phyloP scores from a whole-genome alignment of 2,329 filamentous ascomycete species.

The Colletotrichum ledebouriae region DNA sequence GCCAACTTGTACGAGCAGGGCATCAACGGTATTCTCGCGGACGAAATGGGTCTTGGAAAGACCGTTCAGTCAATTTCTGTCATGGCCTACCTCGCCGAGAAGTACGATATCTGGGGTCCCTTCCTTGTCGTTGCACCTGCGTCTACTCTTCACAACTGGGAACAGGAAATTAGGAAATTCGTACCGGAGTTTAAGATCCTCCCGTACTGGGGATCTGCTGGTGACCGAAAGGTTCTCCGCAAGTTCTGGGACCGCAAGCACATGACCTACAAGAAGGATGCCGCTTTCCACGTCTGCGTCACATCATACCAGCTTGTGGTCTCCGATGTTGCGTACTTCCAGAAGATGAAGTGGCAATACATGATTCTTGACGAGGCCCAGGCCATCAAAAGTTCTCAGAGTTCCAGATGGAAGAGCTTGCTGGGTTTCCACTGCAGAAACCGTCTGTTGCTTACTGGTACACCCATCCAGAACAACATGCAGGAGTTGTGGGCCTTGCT shows the following conservation, averaged over 20 bases:
- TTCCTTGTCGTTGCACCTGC: conserved; percentile 97
- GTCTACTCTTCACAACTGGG: conserved; percentile 98
- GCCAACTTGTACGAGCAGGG: conserved; percentile 99
- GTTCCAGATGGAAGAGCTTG: conserved; percentile 96
- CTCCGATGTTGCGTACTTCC: conserved; percentile 95
- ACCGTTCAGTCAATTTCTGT: conserved; percentile 99
- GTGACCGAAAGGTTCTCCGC: conserved; percentile 93
- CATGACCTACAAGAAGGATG: conserved; percentile 92
- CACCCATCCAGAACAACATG: conserved; percentile 99
- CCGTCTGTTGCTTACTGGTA: conserved; percentile 92
- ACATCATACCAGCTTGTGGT: conserved; percentile 98
- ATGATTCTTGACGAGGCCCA: conserved; percentile 99
- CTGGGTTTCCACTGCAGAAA: conserved; percentile 96
- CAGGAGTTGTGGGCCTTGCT: conserved; percentile 97
- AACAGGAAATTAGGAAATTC: conserved; percentile 96
- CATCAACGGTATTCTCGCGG: conserved; percentile 98
- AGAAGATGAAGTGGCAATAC: conserved; percentile 99
- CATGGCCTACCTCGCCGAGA: conserved; percentile 98
- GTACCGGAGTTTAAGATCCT: conserved; percentile 95
- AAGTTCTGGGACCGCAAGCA: conserved; percentile 99
- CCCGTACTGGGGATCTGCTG: conserved; percentile 96
- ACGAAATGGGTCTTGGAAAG: conserved; percentile 99
- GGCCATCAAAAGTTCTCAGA: conserved; percentile 97
- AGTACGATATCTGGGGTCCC: conserved; percentile 98
- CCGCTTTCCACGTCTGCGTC: conserved; percentile 94